Evolutionary conservation across 306 rosid genomes (phyloP).

Genomic region (Myrica gale): DNA sequence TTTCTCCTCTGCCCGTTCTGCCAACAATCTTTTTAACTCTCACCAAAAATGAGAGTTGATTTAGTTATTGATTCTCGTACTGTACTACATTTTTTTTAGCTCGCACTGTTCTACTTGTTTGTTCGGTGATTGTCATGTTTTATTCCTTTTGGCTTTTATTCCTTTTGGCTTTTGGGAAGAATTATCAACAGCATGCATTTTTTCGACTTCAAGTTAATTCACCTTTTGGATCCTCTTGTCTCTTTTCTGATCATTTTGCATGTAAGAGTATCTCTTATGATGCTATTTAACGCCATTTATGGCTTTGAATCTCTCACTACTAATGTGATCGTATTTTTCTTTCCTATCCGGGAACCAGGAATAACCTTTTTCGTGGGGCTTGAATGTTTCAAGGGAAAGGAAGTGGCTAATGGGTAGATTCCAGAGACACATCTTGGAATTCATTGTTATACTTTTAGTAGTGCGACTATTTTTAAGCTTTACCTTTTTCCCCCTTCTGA

Average conservation of each 20-base stretch:
- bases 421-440: neutral
- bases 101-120: too few relatives aligned
- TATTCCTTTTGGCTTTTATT: neutral
- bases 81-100: neutral
- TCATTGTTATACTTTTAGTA: neutral
- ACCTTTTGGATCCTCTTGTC: neutral
- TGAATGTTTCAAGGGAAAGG: neutral
- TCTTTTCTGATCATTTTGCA: neutral
- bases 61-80: neutral
- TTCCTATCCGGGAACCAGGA: neutral
- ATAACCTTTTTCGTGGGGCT: neutral
- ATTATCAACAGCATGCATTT: neutral
- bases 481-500: neutral
- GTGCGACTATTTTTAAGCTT: neutral
- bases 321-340: neutral
- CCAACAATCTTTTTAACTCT: neutral
- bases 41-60: constrained; percentile 10
- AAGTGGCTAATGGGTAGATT: neutral
- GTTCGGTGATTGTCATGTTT: neutral
- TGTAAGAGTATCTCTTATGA: neutral
- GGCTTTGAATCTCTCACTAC: neutral
- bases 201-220: constrained; percentile 8
- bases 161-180: neutral
- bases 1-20: constrained; percentile 8
- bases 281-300: neutral